Conservation (phyloP, 306 rosid genomes). For the Luffa acutangula region DNA sequence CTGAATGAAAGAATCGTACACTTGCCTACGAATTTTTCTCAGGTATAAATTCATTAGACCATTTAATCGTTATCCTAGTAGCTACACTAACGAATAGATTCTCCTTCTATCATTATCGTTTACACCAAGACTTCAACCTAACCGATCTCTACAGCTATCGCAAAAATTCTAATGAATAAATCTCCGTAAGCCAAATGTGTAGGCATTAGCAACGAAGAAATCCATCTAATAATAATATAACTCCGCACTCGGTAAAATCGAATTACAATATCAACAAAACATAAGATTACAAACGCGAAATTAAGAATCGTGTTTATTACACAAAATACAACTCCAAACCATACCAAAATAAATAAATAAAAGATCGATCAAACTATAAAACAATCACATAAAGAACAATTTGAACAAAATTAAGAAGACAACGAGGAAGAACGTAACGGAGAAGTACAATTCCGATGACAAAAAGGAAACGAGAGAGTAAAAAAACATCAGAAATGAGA, state of each 20-base stretch:
- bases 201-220: background rate
- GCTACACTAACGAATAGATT: background rate
- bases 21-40: background rate
- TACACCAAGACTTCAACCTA: background rate
- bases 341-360: background rate
- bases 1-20: background rate
- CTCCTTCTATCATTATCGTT: background rate
- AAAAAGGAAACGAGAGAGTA: background rate
- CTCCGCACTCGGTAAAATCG: background rate
- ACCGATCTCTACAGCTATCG: background rate
- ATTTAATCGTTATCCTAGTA: background rate
- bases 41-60: background rate
- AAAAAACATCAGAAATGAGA: background rate
- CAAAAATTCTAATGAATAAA: background rate
- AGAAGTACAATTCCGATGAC: background rate
- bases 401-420: background rate
- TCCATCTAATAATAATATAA: background rate
- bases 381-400: background rate
- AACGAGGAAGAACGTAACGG: background rate
- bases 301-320: background rate
- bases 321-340: background rate
- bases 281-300: background rate
- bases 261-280: background rate
- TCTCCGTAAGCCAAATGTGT: background rate
- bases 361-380: background rate